These are phyloP conservation scores for Medicago ruthenica DNA, from an alignment of 306 rosid genomes.

Conservation along the genomic window DNA sequence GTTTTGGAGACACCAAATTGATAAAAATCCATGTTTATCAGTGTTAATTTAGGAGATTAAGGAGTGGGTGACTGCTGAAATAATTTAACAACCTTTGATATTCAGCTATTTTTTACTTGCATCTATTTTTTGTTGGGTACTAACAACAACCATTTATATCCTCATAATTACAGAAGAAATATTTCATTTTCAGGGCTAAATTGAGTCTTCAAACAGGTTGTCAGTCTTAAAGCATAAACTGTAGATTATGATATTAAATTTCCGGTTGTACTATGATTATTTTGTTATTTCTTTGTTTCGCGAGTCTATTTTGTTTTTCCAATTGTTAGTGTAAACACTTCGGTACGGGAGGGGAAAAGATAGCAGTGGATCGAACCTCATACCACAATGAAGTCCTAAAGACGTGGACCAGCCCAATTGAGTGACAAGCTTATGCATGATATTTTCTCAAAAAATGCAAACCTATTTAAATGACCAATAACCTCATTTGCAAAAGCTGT, in stretches of 20 bases:
- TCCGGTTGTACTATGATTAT: neutral
- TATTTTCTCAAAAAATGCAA: neutral
- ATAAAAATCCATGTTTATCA: neutral
- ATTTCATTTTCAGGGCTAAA: slow-evolving; percentile 8
- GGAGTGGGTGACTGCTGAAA: neutral
- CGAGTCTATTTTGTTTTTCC: neutral
- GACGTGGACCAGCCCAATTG: neutral
- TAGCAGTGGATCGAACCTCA: slow-evolving; percentile 4
- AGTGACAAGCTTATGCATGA: neutral
- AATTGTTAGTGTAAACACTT: neutral
- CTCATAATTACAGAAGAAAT: neutral
- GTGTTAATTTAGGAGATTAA: slow-evolving; percentile 2
- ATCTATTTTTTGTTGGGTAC: neutral
- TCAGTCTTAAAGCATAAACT: slow-evolving; percentile 3
- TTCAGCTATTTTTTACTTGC: neutral
- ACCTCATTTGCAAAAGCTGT: slow-evolving; percentile 19
- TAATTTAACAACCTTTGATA: slow-evolving; percentile 11
- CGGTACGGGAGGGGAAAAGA: neutral
- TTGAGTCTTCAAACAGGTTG: slow-evolving; percentile 24
- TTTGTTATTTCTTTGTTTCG: neutral
- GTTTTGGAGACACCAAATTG: slow-evolving; percentile 22
- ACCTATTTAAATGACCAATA: neutral
- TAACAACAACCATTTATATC: neutral
- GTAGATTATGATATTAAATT: neutral
- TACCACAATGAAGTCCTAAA: neutral